Percentiles rank a stretch among this genome's conserved stretches.
Conservation (phyloP, 495 filamentous ascomycete species). For the Xanthoparmelia taractica region DNA sequence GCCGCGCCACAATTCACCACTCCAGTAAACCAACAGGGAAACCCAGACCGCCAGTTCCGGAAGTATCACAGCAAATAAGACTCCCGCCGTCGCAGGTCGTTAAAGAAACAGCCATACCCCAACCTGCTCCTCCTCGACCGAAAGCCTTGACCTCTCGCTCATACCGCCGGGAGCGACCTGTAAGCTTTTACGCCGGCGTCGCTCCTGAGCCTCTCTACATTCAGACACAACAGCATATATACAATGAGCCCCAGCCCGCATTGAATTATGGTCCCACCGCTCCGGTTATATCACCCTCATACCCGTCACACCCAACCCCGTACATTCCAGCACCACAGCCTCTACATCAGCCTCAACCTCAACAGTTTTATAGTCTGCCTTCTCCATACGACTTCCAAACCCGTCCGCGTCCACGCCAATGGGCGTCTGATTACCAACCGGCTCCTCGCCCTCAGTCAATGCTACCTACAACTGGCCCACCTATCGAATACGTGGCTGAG, state of each 20-base stretch:
- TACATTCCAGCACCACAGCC: conserved; percentile 26
- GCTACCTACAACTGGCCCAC: conserved; percentile 17
- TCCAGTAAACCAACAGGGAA: conserved; percentile 9
- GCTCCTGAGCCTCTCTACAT: conserved; percentile 35
- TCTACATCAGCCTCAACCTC: conserved; percentile 14
- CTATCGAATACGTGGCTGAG: conserved; percentile 20
- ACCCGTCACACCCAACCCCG: conserved; percentile 28
- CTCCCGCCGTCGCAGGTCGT: conserved; percentile 4
- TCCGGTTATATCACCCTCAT: conserved; percentile 19
- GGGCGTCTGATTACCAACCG: conserved; percentile 17
- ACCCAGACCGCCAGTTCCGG: conserved; percentile 6
- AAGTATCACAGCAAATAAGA: conserved; percentile 9
- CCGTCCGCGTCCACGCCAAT: conserved; percentile 22
- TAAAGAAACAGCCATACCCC: conserved; percentile 12
- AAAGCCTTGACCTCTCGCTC: conserved; percentile 11
- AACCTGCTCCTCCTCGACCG: conserved; percentile 17
- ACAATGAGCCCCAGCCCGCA: conserved; percentile 13
- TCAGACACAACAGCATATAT: conserved; percentile 7
- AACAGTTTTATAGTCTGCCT: conserved; percentile 13
- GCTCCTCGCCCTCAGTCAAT: conserved; percentile 20
- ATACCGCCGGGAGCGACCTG: conserved; percentile 30
- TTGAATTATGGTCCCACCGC: conserved; percentile 12
- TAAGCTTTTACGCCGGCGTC: conserved; percentile 33
- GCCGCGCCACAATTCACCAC: conserved; percentile 4
- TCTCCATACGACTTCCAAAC: conserved; percentile 29